phyloP scores from a whole-genome alignment of 331 rosid genomes.

The Malus hybrid region DNA sequence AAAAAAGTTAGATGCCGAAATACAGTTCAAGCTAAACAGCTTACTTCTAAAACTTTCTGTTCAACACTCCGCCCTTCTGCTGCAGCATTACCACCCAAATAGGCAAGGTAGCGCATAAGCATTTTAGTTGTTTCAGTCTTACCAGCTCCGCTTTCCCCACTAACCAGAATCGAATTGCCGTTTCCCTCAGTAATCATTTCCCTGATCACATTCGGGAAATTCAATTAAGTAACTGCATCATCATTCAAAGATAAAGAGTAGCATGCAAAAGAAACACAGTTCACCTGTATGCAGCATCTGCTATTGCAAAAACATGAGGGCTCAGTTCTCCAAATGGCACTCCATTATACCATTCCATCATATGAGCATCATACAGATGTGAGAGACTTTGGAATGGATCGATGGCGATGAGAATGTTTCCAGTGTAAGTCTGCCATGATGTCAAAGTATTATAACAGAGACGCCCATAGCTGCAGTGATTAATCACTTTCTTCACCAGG shows the following conservation, averaged over 20 bases:
- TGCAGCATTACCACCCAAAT: constrained; percentile 66
- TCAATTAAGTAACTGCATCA: constrained; percentile 19
- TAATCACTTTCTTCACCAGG: constrained; percentile 20
- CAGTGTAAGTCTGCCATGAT: constrained; percentile 78
- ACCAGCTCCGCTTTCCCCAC: constrained; percentile 97
- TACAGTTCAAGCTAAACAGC: constrained; percentile 12
- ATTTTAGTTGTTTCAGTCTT: constrained; percentile 94
- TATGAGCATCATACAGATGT: constrained; percentile 46
- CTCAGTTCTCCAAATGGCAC: constrained; percentile 45
- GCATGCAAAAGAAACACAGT: constrained; percentile 21
- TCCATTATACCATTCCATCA: constrained; percentile 70
- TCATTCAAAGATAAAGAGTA: constrained; percentile 5
- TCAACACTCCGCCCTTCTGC: constrained; percentile 76
- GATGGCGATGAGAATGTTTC: constrained; percentile 92
- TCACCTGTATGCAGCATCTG: constrained; percentile 84
- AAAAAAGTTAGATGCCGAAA: constrained; percentile 11
- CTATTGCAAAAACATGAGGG: constrained; percentile 91
- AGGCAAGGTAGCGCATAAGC: constrained; percentile 93
- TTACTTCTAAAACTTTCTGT: constrained; percentile 86
- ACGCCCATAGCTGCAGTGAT: constrained; percentile 21
- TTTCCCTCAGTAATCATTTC: constrained; percentile 73
- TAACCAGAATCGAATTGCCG: constrained; percentile 84
- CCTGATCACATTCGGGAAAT: constrained; percentile 38
- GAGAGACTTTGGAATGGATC: constrained; percentile 79
- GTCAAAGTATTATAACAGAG: constrained; percentile 34